Percentiles rank a stretch among this genome's conserved stretches.
These are phyloP conservation scores for Annona cherimola DNA, from an alignment of 164 flowering plant species.

Conservation along the genomic window DNA sequence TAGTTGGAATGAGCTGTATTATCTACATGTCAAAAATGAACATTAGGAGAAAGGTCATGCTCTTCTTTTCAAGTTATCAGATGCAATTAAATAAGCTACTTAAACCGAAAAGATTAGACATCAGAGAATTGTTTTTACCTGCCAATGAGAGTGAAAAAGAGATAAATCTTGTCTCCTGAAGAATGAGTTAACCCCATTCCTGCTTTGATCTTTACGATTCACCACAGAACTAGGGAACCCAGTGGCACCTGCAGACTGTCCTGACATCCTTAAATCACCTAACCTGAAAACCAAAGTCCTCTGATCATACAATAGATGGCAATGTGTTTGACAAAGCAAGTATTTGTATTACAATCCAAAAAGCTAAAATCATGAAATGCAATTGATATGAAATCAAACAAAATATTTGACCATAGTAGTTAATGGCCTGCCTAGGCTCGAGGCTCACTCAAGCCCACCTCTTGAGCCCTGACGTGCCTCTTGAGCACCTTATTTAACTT, in stretches of 20 bases:
- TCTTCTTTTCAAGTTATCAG: no score
- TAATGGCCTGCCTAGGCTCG: not conserved
- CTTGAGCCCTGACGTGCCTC: no score
- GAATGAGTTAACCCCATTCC: conserved; percentile 65
- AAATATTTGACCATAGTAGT: not conserved
- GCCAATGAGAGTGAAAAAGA: conserved; percentile 71
- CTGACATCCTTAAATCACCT: conserved; percentile 28
- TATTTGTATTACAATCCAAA: not conserved
- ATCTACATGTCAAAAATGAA: conserved; percentile 42
- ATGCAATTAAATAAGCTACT: conserved; percentile 9
- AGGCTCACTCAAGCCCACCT: no score
- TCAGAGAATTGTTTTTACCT: conserved; percentile 40
- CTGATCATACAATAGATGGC: not conserved
- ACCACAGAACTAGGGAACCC: conserved; percentile 18
- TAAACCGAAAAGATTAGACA: conserved; percentile 5
- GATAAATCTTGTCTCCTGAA: conserved; percentile 65
- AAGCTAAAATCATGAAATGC: not conserved
- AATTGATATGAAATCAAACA: not conserved
- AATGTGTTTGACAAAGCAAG: not conserved
- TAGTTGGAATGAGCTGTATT: conserved; percentile 71
- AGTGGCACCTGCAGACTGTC: conserved; percentile 23
- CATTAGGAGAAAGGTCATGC: not conserved
- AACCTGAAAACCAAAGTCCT: conserved; percentile 41
- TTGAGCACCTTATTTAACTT: no score
- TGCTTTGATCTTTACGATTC: conserved; percentile 33